Conservation (phyloP, 75 land plant genomes). For the Cupressus sempervirens region DNA sequence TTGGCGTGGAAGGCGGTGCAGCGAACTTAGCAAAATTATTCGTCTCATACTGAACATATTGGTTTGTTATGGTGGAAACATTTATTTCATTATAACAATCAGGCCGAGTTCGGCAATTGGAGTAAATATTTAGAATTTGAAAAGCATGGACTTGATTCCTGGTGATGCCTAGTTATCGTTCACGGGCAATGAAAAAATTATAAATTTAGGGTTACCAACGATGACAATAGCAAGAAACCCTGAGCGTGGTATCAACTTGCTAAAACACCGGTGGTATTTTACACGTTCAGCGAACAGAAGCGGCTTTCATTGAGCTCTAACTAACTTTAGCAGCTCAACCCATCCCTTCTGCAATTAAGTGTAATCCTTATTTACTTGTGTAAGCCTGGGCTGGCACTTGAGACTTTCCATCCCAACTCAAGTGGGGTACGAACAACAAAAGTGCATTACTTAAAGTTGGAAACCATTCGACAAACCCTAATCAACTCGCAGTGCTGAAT, state of each 20-base stretch:
- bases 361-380: too few species aligned
- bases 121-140: background rate
- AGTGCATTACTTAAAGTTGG: background rate
- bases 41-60: too few species aligned
- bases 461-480: background rate
- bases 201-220: background rate
- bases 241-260: background rate
- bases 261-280: background rate
- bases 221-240: background rate
- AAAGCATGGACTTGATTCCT: background rate
- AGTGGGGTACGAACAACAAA: background rate
- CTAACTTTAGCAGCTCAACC: too few species aligned
- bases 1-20: too few species aligned
- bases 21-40: too few species aligned
- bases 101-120: background rate
- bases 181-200: background rate
- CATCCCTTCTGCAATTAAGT: too few species aligned
- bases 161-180: background rate
- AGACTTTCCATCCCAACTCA: background rate
- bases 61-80: too few species aligned
- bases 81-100: background rate
- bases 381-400: background rate
- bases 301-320: too few species aligned
- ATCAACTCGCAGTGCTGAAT: background rate
- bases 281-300: too few species aligned